phyloP scores from a whole-genome alignment of 192 early-diverging fungal genomes.

The Coemansia sp. region DNA sequence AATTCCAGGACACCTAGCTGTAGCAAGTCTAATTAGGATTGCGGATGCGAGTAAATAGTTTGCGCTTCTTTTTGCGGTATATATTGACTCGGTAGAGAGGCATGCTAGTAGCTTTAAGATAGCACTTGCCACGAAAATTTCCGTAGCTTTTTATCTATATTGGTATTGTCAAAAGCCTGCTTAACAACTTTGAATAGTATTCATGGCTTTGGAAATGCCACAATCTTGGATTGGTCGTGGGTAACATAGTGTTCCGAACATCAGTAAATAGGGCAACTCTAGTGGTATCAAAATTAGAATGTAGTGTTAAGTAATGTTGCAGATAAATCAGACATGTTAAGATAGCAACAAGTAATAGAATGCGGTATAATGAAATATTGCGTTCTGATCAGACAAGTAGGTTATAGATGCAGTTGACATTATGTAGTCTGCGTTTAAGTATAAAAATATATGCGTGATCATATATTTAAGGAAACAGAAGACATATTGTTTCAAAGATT shows the following conservation, averaged over 20 bases:
- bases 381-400: background rate
- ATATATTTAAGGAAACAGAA: background rate
- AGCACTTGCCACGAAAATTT: constrained; percentile 10
- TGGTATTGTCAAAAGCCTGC: constrained; percentile 8
- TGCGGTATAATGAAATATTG: background rate
- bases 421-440: background rate
- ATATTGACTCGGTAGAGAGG: constrained; percentile 15
- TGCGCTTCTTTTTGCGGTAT: constrained; percentile 32
- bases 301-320: background rate
- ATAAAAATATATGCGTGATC: background rate
- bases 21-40: constrained; percentile 30
- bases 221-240: background rate
- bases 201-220: constrained; percentile 2
- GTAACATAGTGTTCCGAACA: background rate
- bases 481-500: background rate
- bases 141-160: constrained; percentile 13
- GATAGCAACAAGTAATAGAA: background rate
- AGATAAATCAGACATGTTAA: background rate
- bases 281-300: background rate
- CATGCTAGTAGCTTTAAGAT: constrained; percentile 7
- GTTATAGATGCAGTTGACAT: background rate
- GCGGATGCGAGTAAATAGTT: constrained; percentile 24
- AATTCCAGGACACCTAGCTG: constrained; percentile 23
- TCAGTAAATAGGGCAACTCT: background rate
- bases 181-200: constrained; percentile 15